phyloP scores from a whole-genome alignment of 2,329 filamentous ascomycete species.

The Neofusicoccum laricinum region DNA sequence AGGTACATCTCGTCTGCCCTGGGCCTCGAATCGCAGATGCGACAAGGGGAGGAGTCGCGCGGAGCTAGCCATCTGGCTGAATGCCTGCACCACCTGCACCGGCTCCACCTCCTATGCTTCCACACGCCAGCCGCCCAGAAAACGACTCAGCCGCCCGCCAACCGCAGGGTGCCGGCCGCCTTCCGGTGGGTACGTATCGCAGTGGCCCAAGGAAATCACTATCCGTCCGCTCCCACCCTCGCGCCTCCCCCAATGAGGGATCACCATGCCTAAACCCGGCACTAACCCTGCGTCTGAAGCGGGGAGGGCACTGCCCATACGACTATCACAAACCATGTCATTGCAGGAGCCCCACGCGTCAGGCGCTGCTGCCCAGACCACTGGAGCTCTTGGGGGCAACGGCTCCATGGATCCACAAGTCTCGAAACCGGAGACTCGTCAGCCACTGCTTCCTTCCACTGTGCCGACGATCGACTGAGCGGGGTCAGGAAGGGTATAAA shows the following conservation, averaged over 20 bases:
- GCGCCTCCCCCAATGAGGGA: not conserved
- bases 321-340: slow-evolving; percentile 3
- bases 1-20: not conserved
- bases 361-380: slow-evolving; percentile 12
- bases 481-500: slow-evolving; percentile 15
- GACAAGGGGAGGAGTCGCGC: not conserved
- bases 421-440: slow-evolving; percentile 13
- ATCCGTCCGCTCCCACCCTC: not conserved
- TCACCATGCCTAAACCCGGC: not conserved
- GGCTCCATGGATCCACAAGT: slow-evolving; percentile 2
- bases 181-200: not conserved
- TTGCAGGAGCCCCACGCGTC: slow-evolving; percentile 12
- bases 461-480: slow-evolving; percentile 15
- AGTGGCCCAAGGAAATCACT: not conserved
- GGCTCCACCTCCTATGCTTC: slow-evolving; percentile 2
- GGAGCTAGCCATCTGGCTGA: not conserved
- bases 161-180: not conserved
- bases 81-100: not conserved
- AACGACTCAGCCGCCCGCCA: slow-evolving; percentile 3
- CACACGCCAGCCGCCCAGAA: not conserved
- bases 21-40: not conserved
- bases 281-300: slow-evolving; percentile 7
- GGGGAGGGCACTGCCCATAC: slow-evolving; percentile 5
- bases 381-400: slow-evolving; percentile 6
- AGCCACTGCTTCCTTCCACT: slow-evolving; percentile 17